Conservation (phyloP, 2,329 filamentous ascomycete species). For the Alternaria incomplexa region DNA sequence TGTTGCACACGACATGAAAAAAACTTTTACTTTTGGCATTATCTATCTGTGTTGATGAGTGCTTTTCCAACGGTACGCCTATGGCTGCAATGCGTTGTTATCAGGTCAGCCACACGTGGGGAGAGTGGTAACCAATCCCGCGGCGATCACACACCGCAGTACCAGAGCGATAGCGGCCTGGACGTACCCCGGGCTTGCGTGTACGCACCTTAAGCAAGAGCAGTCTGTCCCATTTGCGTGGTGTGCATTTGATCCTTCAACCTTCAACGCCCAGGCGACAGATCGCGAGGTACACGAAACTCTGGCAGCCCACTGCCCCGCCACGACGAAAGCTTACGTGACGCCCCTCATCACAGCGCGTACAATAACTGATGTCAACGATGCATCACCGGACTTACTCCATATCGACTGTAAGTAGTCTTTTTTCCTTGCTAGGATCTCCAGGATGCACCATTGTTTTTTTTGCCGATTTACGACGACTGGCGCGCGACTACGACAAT, state of each 20-base stretch:
- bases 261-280: background rate
- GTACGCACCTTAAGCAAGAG: slow-evolving; percentile 16
- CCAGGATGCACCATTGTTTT: slow-evolving; percentile 11
- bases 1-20: background rate
- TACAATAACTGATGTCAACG: background rate
- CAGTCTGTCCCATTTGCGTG: slow-evolving; percentile 11
- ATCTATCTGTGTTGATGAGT: background rate
- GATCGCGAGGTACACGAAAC: background rate
- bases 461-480: slow-evolving; percentile 26
- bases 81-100: background rate
- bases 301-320: slow-evolving; percentile 18
- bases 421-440: slow-evolving; percentile 12
- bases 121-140: background rate
- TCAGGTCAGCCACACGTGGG: slow-evolving; percentile 19
- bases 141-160: slow-evolving; percentile 16
- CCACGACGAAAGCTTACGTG: slow-evolving; percentile 11
- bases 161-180: slow-evolving; percentile 30
- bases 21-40: background rate
- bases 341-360: background rate
- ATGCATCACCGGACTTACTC: slow-evolving; percentile 46
- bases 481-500: slow-evolving; percentile 9
- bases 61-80: background rate
- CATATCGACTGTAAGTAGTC: slow-evolving; percentile 44
- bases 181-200: slow-evolving; percentile 1
- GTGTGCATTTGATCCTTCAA: slow-evolving; percentile 4